Base-by-base conservation (phyloP, 331 rosid species). In the Malus hybrid region DNA sequence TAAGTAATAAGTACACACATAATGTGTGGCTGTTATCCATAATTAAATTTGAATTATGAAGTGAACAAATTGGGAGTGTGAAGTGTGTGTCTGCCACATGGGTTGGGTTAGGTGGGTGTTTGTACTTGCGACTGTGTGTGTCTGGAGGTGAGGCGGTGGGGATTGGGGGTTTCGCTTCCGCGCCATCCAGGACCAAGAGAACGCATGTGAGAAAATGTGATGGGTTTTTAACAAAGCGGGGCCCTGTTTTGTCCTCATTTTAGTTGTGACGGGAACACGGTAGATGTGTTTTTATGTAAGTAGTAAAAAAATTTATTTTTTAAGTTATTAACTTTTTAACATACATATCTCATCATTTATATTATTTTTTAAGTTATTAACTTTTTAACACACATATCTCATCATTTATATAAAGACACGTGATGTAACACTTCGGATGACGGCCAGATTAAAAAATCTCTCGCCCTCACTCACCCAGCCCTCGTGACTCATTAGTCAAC, bases 71-170 rank as follows among this genome's bases (percentile, higher is more conserved):
- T 29, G 28, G 19, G 24, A 65, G 22, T 32, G 2, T 64, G 46
- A 64, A 61, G 60, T 77, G 82, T 16, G 61, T 75, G 80, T 82
- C 76, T 74, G 79, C 84, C 96, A 87, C 95, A 85, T 91, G 89
- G 63, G 67, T 33, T 62, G 68, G 39, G 65, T 36, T 67, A 28
- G 46, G 42, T 15, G 24, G 50, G 42, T 50, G 13, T 68, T 29
- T 54, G 34, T 28, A 4, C 13, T 71, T 13, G 33, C 15, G 3
- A 34, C 31, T 62, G 36, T 28, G 67, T 4, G 67, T 6, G 44
- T 1, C 4, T 0, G 18, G 69, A 50, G 56, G 56, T 2, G n/a
- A 5, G 27, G 39, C 12, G 76, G 55, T 7, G 56, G 56, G 6
- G 55, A 3, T 50, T 2, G 65, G 44, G 24, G 31, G 24, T 55